phyloP scores from a whole-genome alignment of 805 yeast species.

The Cyberlindnera amylophila region DNA sequence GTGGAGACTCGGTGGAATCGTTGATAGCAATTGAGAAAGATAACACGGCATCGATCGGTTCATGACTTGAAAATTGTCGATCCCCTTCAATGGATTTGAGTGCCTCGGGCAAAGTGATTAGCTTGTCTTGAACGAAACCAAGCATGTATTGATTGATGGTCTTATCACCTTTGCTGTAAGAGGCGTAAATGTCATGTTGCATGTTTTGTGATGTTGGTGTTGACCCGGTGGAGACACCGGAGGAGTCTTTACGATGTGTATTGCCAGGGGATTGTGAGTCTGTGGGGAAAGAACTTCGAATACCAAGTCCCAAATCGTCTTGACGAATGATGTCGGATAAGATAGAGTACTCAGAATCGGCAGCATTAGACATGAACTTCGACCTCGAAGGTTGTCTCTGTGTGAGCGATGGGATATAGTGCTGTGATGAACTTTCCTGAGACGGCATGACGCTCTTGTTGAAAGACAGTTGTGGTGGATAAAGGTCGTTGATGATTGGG shows the following conservation, averaged over 20 bases:
- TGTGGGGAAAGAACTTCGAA: background rate
- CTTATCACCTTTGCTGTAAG: conserved; percentile 48
- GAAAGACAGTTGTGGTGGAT: conserved; percentile 11
- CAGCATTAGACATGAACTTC: conserved; percentile 63
- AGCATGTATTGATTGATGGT: conserved; percentile 65
- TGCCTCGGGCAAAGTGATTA: conserved; percentile 57
- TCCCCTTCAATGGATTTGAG: conserved; percentile 30
- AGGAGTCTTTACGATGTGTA: conserved; percentile 8
- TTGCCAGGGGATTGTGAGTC: conserved; percentile 1
- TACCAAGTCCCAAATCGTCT: conserved; percentile 19
- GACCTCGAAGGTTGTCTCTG: conserved; percentile 21
- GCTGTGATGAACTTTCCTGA: conserved; percentile 5
- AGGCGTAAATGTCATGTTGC: conserved; percentile 24
- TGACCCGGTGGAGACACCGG: conserved; percentile 4
- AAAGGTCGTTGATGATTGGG: conserved; percentile 10
- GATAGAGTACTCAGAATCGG: conserved; percentile 68
- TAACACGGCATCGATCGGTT: conserved; percentile 5
- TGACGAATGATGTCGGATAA: conserved; percentile 58
- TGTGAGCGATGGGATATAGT: conserved; percentile 7
- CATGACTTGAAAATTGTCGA: conserved; percentile 3
- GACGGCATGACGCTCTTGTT: background rate
- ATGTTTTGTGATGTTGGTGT: conserved; percentile 17
- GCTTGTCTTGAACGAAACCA: conserved; percentile 43
- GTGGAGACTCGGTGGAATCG: conserved; percentile 12
- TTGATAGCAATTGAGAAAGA: conserved; percentile 29